phyloP scores from a whole-genome alignment of 305 asterid species.

The Fraxinus nigra region DNA sequence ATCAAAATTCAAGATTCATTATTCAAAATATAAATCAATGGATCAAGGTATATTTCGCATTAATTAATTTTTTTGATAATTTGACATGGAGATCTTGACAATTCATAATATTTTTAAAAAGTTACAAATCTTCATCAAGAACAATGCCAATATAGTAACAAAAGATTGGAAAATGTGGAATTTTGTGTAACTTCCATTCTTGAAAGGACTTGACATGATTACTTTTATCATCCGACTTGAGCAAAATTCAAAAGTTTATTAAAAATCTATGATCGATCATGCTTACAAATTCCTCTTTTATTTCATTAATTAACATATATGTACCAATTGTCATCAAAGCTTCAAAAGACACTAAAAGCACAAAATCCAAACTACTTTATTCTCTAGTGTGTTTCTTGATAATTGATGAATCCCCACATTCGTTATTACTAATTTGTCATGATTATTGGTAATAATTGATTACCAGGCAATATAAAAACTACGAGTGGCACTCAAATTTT shows the following conservation, averaged over 20 bases:
- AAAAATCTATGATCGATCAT: constrained; percentile 16
- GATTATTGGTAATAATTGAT: constrained; percentile 14
- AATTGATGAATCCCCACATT: neutral
- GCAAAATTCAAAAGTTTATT: constrained; percentile 22
- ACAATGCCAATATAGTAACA: neutral
- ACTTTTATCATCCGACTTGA: neutral
- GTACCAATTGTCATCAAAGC: constrained; percentile 3
- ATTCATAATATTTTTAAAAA: too few species aligned
- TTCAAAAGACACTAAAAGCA: constrained; percentile 31
- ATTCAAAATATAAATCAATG: too few species aligned
- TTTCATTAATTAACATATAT: neutral
- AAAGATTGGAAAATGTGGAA: neutral
- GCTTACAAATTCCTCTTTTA: neutral
- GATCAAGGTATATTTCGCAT: too few species aligned
- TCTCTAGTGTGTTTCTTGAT: constrained; percentile 2
- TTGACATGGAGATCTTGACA: too few species aligned
- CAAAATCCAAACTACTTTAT: constrained; percentile 28
- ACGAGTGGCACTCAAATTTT: neutral
- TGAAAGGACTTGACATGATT: neutral
- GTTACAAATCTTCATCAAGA: neutral
- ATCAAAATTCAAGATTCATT: too few species aligned
- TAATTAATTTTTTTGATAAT: too few species aligned
- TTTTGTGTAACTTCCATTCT: neutral
- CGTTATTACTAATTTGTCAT: neutral
- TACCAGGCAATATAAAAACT: neutral